phyloP scores from a whole-genome alignment of 108 stramenopile genomes.

The Skeletonema potamos region DNA sequence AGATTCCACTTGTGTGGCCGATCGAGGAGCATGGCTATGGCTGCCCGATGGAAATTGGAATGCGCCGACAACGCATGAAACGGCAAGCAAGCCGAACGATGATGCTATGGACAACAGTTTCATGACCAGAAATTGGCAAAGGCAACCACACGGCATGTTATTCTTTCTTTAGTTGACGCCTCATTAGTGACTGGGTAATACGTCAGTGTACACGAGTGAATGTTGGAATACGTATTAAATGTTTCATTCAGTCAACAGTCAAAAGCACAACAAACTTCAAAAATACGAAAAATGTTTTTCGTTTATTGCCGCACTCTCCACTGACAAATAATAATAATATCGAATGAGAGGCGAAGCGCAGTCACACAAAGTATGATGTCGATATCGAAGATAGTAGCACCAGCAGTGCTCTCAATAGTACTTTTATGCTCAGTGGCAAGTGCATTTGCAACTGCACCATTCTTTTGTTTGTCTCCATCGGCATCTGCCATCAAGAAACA shows the following conservation, averaged over 20 bases:
- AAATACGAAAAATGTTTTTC: too few relatives aligned
- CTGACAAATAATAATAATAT: too few relatives aligned
- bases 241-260: too few relatives aligned
- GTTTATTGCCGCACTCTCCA: too few relatives aligned
- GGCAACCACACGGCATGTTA: too few relatives aligned
- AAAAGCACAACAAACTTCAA: too few relatives aligned
- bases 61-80: neutral
- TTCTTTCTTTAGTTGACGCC: too few relatives aligned
- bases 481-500: neutral
- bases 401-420: neutral
- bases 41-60: neutral
- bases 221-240: too few relatives aligned
- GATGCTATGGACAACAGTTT: neutral
- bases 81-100: neutral
- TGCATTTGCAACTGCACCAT: neutral
- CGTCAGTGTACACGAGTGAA: too few relatives aligned
- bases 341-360: too few relatives aligned
- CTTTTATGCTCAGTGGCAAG: neutral
- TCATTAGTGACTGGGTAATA: neutral
- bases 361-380: neutral
- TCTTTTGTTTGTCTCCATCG: neutral
- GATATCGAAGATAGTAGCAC: neutral
- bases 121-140: neutral
- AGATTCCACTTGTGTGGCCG: constrained; percentile 2
- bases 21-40: neutral